A percentile compares a stretch with the other conserved stretches of the same genome.
phyloP scores from a whole-genome alignment of 192 early-diverging fungal species.

The Linderina pennispora region DNA sequence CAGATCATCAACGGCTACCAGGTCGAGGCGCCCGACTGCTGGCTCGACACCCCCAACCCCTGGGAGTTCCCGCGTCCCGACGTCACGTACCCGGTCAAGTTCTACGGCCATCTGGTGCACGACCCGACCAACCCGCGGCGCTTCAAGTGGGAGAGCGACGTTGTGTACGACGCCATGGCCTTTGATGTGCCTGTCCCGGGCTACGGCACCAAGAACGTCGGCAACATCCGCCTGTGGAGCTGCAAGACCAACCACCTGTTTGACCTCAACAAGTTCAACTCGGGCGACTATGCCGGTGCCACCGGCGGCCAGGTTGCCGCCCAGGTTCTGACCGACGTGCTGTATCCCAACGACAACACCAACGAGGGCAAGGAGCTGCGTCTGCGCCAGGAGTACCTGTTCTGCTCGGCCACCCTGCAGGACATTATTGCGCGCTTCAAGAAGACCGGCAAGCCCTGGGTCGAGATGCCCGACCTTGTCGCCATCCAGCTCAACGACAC shows the following conservation, averaged over 20 bases:
- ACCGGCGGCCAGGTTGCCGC: constrained; percentile 89
- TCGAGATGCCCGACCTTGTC: constrained; percentile 86
- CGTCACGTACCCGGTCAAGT: constrained; percentile 82
- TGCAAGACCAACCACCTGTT: constrained; percentile 87
- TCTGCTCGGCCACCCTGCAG: constrained; percentile 83
- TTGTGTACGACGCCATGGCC: constrained; percentile 85
- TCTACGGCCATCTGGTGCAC: constrained; percentile 82
- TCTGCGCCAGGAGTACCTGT: constrained; percentile 98
- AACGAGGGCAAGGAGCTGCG: constrained; percentile 94
- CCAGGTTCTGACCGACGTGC: constrained; percentile 89
- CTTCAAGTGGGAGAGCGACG: constrained; percentile 80
- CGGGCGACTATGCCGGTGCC: constrained; percentile 88
- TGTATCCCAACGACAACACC: constrained; percentile 99
- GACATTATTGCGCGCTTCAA: constrained; percentile 93
- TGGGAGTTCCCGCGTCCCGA: constrained; percentile 96
- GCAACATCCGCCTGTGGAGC: constrained; percentile 97
- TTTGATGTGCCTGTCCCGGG: constrained; percentile 98
- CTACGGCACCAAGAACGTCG: constrained; percentile 87
- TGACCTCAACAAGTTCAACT: constrained; percentile 81
- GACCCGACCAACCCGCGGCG: constrained; percentile 62
- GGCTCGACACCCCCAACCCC: constrained; percentile 94
- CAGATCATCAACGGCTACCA: constrained; percentile 94
- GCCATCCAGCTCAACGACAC: constrained; percentile 98
- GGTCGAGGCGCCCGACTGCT: constrained; percentile 91
- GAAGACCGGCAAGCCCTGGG: constrained; percentile 74